Evolutionary conservation across 2,329 filamentous ascomycete genomes (phyloP).

Genomic region (Epichloe scottii): DNA sequence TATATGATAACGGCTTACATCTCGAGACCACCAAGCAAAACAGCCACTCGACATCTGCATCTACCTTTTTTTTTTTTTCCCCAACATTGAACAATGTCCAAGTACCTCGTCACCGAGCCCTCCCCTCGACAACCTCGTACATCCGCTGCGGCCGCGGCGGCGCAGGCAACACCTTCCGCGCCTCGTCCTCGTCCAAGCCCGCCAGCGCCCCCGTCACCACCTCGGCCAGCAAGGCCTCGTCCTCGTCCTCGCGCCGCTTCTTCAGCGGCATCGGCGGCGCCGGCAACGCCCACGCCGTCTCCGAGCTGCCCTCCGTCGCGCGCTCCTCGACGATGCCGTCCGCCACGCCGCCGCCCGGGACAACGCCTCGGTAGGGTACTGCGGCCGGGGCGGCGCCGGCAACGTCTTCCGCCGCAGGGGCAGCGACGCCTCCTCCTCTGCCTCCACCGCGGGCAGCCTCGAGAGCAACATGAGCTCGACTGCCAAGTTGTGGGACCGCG

Average conservation of each 20-base stretch:
- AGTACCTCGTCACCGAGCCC: conserved; percentile 21
- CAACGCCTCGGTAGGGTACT: conserved; percentile 41
- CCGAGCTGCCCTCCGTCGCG: conserved; percentile 26
- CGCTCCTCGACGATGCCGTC: conserved; percentile 37
- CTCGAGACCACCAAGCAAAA: no score
- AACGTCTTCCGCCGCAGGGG: conserved; percentile 43
- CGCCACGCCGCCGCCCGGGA: conserved; percentile 30
- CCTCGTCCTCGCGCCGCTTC: conserved; percentile 35
- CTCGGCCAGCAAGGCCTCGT: conserved; percentile 20
- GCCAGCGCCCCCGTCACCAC: background rate
- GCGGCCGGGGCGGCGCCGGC: conserved; percentile 55
- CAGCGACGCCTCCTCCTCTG: conserved; percentile 18
- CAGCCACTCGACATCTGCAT: no score
- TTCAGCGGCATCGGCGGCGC: conserved; percentile 55
- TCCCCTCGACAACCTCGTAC: conserved; percentile 20
- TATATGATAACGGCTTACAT: no score
- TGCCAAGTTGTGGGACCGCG: conserved; percentile 21
- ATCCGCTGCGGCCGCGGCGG: conserved; percentile 43
- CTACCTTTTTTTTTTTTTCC: no score
- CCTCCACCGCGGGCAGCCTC: conserved; percentile 17
- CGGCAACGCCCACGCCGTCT: conserved; percentile 43
- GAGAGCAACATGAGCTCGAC: conserved; percentile 24
- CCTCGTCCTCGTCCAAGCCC: conserved; percentile 18
- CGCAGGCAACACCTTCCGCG: conserved; percentile 42
- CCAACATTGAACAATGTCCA: no score